Evolutionary conservation across 2,329 filamentous ascomycete genomes (phyloP), one percentile per base, ranked within the genome.

Genomic region (Apiospora rasikravindrae): DNA sequence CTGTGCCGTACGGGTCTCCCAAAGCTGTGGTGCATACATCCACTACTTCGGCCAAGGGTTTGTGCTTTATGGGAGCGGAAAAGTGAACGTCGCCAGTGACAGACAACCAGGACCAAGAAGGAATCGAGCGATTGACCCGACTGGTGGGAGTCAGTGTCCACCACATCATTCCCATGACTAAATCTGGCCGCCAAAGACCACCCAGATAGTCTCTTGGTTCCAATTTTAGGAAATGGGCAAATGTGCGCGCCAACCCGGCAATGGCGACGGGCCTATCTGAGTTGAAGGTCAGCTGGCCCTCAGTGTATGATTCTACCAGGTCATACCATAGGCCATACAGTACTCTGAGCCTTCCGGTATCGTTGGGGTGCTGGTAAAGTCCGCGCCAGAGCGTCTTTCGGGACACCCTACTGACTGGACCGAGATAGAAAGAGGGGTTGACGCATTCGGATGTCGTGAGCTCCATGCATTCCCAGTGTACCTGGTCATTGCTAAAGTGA

Each of bases 41-140:
- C 45, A 47, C 5, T 2, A 22, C 45, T 22, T 47, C 19, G 5
- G 19, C 16, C 5, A 47, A 19, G 4, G 45, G 16, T 2, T 22
- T n/a, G 19, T 7, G n/a, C 5, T 22, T 22, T 16, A 1, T n/a
- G 45, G 2, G 19, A 0, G 45, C 1, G 1, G 22, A 0, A 1
- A 47, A 7, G 19, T 5, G 8, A 22, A 22, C 45, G 7, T 22
- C 4, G 45, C 45, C 45, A 22, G n/a, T 47, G 45, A 47, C 45
- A 22, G 45, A 47, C 45, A n/a, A 47, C 45, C 45, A 47, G 5
- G 45, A 47, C 45, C 45, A 47, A 10, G 45, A 47, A 1, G 45
- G 45, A 2, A 47, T n/a, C 2, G 19, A n/a, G 19, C 8, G 19
- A n/a, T 10, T 8, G 6, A 3, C 4, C 19, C 45, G 19, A 0